Conservation (phyloP, 495 filamentous ascomycete species). For the Talaromyces nanjingensis region DNA sequence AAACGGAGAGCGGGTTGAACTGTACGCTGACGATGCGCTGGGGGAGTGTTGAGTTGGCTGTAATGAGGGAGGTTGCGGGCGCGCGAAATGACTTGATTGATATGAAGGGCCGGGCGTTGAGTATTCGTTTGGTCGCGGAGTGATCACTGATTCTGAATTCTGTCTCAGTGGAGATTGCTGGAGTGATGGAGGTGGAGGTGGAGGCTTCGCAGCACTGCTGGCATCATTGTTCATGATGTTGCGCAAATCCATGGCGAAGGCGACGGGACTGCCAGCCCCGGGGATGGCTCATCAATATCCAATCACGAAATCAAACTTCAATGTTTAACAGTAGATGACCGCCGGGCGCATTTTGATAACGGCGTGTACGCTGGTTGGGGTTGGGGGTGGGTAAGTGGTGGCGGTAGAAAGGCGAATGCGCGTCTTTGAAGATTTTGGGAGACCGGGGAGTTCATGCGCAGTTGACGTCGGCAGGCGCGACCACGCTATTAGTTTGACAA, state of each 20-base stretch:
- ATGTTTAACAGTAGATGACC: not conserved
- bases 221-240: conserved; percentile 47
- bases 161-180: conserved; percentile 18
- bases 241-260: conserved; percentile 45
- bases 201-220: conserved; percentile 18
- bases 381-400: not conserved
- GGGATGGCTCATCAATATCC: conserved; percentile 6
- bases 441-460: not conserved
- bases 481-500: not conserved
- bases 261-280: conserved; percentile 14
- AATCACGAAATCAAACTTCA: not conserved
- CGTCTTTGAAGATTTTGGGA: conserved; percentile 8
- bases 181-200: conserved; percentile 14
- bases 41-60: conserved; percentile 34
- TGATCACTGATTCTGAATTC: conserved; percentile 13
- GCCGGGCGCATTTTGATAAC: not conserved
- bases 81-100: conserved; percentile 24
- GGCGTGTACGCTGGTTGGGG: not conserved
- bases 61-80: conserved; percentile 36
- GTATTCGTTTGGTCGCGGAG: conserved; percentile 9
- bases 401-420: conserved; percentile 8
- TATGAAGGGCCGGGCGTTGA: conserved; percentile 14
- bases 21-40: conserved; percentile 34
- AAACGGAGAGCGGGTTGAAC: conserved; percentile 38
- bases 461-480: not conserved